Conservation (phyloP, 164 flowering plant genomes). For the Magnolia kwangsiensis region DNA sequence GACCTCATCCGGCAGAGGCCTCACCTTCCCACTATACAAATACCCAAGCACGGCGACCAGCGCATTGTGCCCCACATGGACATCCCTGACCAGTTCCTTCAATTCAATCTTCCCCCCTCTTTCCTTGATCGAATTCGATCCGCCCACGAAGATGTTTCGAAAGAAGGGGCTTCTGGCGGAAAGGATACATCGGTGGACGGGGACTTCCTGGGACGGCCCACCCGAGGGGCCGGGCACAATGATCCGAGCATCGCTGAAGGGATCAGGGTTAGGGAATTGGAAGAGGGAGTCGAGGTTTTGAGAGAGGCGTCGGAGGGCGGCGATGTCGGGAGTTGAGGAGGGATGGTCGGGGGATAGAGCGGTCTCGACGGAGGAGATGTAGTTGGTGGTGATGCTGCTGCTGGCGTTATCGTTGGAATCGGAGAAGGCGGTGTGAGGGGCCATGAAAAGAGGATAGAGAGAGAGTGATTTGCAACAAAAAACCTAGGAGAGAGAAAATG, state of each 20-base stretch:
- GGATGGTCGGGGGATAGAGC: conserved; percentile 21
- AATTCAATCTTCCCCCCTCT: conserved; percentile 34
- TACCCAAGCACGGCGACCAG: conserved; percentile 54
- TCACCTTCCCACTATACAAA: conserved; percentile 64
- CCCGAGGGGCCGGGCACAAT: conserved; percentile 13
- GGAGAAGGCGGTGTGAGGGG: conserved; percentile 32
- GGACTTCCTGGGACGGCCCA: conserved; percentile 28
- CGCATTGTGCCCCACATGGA: conserved; percentile 56
- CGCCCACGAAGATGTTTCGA: conserved; percentile 31
- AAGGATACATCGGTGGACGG: conserved; percentile 70
- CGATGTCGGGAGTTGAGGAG: conserved; percentile 24
- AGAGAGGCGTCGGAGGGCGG: conserved; percentile 50
- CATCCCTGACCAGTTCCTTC: conserved; percentile 53
- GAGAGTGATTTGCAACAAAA: not conserved
- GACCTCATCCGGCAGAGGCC: conserved; percentile 34
- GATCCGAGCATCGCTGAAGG: conserved; percentile 59
- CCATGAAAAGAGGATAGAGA: conserved; percentile 18
- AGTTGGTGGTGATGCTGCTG: conserved; percentile 29
- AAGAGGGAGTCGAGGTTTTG: conserved; percentile 44
- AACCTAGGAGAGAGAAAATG: not conserved
- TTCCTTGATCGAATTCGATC: conserved; percentile 17
- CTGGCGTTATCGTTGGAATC: conserved; percentile 61
- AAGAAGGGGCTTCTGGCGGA: conserved; percentile 60
- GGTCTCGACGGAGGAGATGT: conserved; percentile 22
- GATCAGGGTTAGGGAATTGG: conserved; percentile 29